Percentiles rank a stretch among this genome's conserved stretches.
Conservation (phyloP, 1,284 basidiomycete genomes). For the Rhodotorula sp. region DNA sequence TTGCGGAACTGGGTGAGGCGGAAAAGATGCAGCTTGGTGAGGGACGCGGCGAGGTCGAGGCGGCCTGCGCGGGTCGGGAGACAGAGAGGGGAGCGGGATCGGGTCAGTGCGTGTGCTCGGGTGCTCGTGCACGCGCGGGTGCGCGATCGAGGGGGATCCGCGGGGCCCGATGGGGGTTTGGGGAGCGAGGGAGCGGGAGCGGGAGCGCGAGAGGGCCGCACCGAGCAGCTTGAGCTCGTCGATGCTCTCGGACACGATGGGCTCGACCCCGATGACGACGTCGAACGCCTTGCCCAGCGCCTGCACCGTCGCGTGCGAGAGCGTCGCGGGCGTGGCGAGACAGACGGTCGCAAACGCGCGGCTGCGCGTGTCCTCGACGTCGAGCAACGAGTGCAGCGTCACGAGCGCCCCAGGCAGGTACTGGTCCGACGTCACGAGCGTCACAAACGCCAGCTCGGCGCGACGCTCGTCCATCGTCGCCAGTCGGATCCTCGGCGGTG, state of each 20-base stretch:
- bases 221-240: constrained; percentile 76
- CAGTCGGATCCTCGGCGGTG: background rate
- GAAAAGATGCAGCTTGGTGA: constrained; percentile 95
- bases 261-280: constrained; percentile 85
- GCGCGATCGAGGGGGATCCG: background rate
- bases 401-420: constrained; percentile 92
- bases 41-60: constrained; percentile 82
- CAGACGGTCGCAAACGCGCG: constrained; percentile 78
- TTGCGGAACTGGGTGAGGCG: constrained; percentile 83
- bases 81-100: background rate
- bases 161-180: background rate
- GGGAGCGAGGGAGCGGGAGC: constrained; percentile 8
- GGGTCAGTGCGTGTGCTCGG: constrained; percentile 2
- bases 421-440: constrained; percentile 81
- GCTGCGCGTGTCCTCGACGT: constrained; percentile 59
- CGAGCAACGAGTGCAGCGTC: constrained; percentile 75
- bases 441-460: constrained; percentile 48
- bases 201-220: constrained; percentile 54
- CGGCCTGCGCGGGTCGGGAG: constrained; percentile 59
- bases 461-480: background rate
- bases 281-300: constrained; percentile 78
- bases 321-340: constrained; percentile 87
- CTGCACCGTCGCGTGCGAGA: constrained; percentile 82
- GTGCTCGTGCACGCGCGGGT: background rate
- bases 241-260: constrained; percentile 64